Evolutionary conservation across 176 grass and related monocot species (phyloP), one percentile per base, ranked within the genome.

Genomic region (Panicum miliaceum): DNA sequence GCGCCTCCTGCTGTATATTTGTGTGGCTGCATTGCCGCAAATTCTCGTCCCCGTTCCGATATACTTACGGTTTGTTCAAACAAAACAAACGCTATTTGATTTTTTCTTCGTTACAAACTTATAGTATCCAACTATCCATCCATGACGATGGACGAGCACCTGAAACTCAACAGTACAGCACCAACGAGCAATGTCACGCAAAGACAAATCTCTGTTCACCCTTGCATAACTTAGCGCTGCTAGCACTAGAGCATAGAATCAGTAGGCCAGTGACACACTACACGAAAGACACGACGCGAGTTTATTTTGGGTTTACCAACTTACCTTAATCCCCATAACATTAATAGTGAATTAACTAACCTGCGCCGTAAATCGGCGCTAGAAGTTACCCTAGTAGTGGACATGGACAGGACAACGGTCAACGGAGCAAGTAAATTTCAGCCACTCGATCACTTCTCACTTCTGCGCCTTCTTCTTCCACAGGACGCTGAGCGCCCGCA

Each of bases 391-490:
- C 10, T 27, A 64, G 45, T 11, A 7, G 11, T 10, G 1, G n/a
- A n/a, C n/a, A n/a, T 42, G 8, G 8, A 34, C 10, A 80, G 56
- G 50, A 26, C 26, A 67, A 43, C 7, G 20, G 12, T 42, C 0
- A 42, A 42, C 9, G 45, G 22, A 87, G 61, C 48, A 61, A 37
- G 5, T n/a, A 8, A 40, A 48, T 60, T 36, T 11, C 22, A 45
- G 80, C 16, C 4, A 7, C 14, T 23, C 11, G 12, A 41, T 56
- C 42, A 14, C 6, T 10, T 32, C 7, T 42, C 68, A 86, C 41
- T 89, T 92, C n/a, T 84, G 89, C 46, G 66, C 63, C 71, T 87
- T 93, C 88, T 97, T 97, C 95, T 85, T 98, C 96, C 96, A 98
- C 67, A 98, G 56, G 1, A 93, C 93, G 36, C 85, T 88, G 26